A percentile compares a stretch with the other conserved stretches of the same genome.
Conservation (phyloP, 495 filamentous ascomycete genomes). For the Elaphomyces granulatus region DNA sequence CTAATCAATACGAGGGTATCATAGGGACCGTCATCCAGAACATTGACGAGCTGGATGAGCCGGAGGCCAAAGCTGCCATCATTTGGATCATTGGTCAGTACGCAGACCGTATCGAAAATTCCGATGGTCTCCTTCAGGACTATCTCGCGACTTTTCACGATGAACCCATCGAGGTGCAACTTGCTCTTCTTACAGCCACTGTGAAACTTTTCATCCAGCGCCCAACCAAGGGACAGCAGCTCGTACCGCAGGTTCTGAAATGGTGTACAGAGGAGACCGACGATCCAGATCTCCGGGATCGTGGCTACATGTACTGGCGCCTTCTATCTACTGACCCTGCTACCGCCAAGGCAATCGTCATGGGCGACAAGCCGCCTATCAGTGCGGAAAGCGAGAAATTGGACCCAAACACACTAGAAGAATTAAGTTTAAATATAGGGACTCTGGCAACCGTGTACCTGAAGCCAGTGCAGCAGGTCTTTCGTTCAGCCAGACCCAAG, state of each 20-base stretch:
- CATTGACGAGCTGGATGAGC: conserved; percentile 91
- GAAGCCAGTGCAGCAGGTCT: conserved; percentile 96
- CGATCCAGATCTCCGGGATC: conserved; percentile 88
- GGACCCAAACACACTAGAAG: conserved; percentile 81
- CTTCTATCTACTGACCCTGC: conserved; percentile 88
- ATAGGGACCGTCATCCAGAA: conserved; percentile 92
- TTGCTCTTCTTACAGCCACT: conserved; percentile 87
- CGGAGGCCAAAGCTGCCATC: conserved; percentile 98
- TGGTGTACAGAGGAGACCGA: conserved; percentile 99
- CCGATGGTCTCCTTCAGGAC: conserved; percentile 83
- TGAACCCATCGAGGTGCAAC: conserved; percentile 87
- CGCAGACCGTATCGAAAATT: conserved; percentile 91
- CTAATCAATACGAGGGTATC: conserved; percentile 95
- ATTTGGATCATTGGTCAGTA: conserved; percentile 99
- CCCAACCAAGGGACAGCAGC: conserved; percentile 82
- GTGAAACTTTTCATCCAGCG: conserved; percentile 98
- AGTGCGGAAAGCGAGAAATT: conserved; percentile 93
- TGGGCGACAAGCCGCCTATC: conserved; percentile 95
- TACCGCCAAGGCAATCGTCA: conserved; percentile 74
- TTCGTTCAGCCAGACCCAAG: conserved; percentile 71
- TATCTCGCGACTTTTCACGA: conserved; percentile 89
- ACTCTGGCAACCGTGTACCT: conserved; percentile 95
- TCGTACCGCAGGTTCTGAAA: conserved; percentile 92
- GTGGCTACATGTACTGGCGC: conserved; percentile 99
- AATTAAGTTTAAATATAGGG: conserved; percentile 93